Conservation (phyloP, 2,329 filamentous ascomycete species). For the Claviceps cyperi region DNA sequence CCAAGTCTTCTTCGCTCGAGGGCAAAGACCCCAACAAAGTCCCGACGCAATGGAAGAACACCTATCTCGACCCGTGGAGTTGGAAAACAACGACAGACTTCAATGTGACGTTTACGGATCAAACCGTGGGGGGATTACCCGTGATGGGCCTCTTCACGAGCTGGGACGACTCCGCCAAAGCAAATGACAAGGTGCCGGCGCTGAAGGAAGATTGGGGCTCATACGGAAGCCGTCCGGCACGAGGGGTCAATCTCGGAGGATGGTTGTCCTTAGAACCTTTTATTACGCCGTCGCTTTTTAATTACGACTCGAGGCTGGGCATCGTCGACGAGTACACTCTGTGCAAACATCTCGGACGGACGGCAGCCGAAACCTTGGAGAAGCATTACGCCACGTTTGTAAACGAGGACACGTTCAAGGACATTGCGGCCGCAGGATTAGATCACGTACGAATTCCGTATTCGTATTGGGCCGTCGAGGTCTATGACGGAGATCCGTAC, state of each 20-base stretch:
- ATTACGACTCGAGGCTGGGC: conserved; percentile 43
- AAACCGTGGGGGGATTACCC: conserved; percentile 72
- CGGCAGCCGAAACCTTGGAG: conserved; percentile 58
- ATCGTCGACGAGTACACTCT: conserved; percentile 86
- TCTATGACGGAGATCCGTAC: conserved; percentile 78
- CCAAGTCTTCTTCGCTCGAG: conserved; percentile 25
- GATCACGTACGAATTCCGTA: conserved; percentile 96
- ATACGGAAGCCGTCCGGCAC: conserved; percentile 65
- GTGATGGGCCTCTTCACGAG: conserved; percentile 75
- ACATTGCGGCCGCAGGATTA: conserved; percentile 75
- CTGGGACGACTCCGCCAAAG: conserved; percentile 70
- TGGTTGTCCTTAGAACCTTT: conserved; percentile 93
- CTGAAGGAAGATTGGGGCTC: conserved; percentile 61
- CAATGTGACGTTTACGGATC: conserved; percentile 84
- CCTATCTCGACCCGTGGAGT: conserved; percentile 73
- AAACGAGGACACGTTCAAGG: conserved; percentile 66
- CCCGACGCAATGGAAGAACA: conserved; percentile 53
- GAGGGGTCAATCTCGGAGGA: conserved; percentile 84
- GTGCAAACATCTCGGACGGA: conserved; percentile 51
- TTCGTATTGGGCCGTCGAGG: conserved; percentile 85
- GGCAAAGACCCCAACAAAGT: conserved; percentile 41
- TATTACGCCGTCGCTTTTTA: conserved; percentile 85
- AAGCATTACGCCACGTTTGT: conserved; percentile 85
- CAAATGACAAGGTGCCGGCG: conserved; percentile 68
- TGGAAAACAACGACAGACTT: conserved; percentile 88